phyloP scores from a whole-genome alignment of 2,329 filamentous ascomycete genomes.

The Blumeria graminis region DNA sequence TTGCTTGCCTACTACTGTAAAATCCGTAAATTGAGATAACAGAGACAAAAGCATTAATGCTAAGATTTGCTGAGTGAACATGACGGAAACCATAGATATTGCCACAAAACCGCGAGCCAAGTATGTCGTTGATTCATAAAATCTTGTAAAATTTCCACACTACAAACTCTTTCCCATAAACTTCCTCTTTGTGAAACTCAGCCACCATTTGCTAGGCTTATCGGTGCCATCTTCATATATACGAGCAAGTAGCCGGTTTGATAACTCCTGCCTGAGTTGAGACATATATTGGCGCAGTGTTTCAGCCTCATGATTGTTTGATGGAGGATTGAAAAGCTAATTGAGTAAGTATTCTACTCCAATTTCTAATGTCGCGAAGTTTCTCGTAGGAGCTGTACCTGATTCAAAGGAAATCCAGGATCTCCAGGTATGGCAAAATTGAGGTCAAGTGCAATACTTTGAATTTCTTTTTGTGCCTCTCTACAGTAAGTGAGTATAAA shows the following conservation, averaged over 20 bases:
- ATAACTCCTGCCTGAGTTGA: slow-evolving; percentile 84
- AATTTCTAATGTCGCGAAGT: background rate
- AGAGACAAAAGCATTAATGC: no score
- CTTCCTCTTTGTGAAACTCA: slow-evolving; percentile 97
- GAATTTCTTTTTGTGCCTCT: slow-evolving; percentile 47
- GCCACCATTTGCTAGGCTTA: slow-evolving; percentile 70
- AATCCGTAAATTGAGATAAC: no score
- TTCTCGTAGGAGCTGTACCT: slow-evolving; percentile 23
- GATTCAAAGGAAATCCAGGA: slow-evolving; percentile 78
- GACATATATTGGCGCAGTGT: slow-evolving; percentile 68
- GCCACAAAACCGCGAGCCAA: no score
- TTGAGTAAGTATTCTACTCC: no score
- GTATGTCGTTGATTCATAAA: no score
- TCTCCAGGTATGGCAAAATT: slow-evolving; percentile 92
- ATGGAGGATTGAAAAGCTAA: slow-evolving; percentile 73
- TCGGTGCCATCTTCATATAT: slow-evolving; percentile 68
- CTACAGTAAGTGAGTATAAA: slow-evolving; percentile 8
- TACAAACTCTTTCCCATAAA: slow-evolving; percentile 84
- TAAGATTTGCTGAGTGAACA: no score
- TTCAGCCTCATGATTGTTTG: slow-evolving; percentile 74
- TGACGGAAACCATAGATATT: no score
- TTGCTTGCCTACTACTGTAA: no score
- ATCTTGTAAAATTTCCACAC: no score
- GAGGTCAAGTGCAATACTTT: slow-evolving; percentile 71
- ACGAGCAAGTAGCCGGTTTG: slow-evolving; percentile 54